These are phyloP conservation scores for Epithemia pelagica DNA, from an alignment of 108 stramenopile genomes.

Conservation along the genomic window DNA sequence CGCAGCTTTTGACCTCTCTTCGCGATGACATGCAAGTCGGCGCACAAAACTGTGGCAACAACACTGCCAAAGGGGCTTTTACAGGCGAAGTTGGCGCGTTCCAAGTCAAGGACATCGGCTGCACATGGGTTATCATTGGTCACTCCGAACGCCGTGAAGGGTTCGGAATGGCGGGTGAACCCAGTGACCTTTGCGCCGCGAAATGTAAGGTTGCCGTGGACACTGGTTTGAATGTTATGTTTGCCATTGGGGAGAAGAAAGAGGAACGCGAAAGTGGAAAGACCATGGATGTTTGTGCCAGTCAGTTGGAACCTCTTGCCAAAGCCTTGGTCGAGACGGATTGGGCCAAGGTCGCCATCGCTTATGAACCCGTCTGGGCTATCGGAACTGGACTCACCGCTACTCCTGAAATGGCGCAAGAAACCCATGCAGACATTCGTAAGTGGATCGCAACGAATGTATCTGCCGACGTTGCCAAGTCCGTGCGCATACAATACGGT, in stretches of 20 bases:
- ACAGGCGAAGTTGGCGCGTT: conserved; percentile 93
- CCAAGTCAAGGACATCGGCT: conserved; percentile 89
- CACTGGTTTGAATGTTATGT: conserved; percentile 95
- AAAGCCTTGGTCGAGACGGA: conserved; percentile 62
- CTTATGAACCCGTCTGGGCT: conserved; percentile 84
- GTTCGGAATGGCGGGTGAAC: conserved; percentile 90
- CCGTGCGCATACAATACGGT: conserved; percentile 94
- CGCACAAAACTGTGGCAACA: conserved; percentile 74
- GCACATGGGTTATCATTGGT: conserved; percentile 96
- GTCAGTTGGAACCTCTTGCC: conserved; percentile 78
- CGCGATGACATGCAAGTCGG: conserved; percentile 79
- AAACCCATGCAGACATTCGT: conserved; percentile 93
- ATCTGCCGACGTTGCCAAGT: conserved; percentile 68
- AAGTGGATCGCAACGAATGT: conserved; percentile 87
- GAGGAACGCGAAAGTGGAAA: conserved; percentile 92
- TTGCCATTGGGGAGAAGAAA: conserved; percentile 96
- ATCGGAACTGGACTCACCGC: conserved; percentile 94
- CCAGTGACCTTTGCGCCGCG: conserved; percentile 82
- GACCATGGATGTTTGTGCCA: conserved; percentile 86
- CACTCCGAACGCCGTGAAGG: conserved; percentile 97
- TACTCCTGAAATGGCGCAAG: conserved; percentile 99
- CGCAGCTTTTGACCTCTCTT: conserved; percentile 41
- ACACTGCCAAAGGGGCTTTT: conserved; percentile 81
- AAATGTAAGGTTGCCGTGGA: conserved; percentile 96
- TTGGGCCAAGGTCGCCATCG: conserved; percentile 90